phyloP scores from a whole-genome alignment of 352 stramenopile genomes.

The Phytophthora sansomeana region DNA sequence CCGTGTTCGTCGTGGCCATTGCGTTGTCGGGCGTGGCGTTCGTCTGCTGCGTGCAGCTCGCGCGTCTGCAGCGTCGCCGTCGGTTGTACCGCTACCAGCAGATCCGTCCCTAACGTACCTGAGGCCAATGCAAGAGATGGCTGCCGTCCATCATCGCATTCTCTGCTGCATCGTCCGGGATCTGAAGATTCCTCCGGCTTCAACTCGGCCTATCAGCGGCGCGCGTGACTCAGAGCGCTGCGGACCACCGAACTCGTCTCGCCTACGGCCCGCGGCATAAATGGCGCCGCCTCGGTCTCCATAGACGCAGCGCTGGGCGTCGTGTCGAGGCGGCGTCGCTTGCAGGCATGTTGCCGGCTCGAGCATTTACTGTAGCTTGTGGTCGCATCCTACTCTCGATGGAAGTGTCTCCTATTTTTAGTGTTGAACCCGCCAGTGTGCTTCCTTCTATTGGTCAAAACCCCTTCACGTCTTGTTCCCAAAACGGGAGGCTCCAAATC shows the following conservation, averaged over 20 bases:
- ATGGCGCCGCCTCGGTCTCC: conserved; percentile 3
- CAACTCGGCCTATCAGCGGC: conserved; percentile 4
- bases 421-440: neutral
- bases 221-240: neutral
- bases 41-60: conserved; percentile 56
- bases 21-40: conserved; percentile 64
- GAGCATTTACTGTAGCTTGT: too few relatives aligned
- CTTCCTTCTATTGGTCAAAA: neutral
- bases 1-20: conserved; percentile 70
- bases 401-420: neutral
- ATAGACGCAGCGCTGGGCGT: neutral
- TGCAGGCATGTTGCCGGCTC: too few relatives aligned
- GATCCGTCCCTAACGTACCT: conserved; percentile 63
- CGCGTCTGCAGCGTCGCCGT: conserved; percentile 41
- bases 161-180: neutral
- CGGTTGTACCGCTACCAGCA: conserved; percentile 41
- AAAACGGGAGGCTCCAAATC: neutral
- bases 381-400: too few relatives aligned
- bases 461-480: neutral
- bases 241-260: conserved; percentile 8
- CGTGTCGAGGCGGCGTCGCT: too few relatives aligned
- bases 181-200: conserved; percentile 8
- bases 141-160: too few relatives aligned
- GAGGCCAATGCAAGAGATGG: too few relatives aligned
- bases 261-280: conserved; percentile 8